These are phyloP conservation scores for Anthracocystis setariae DNA, from an alignment of 1,284 basidiomycete genomes.

Conservation along the genomic window DNA sequence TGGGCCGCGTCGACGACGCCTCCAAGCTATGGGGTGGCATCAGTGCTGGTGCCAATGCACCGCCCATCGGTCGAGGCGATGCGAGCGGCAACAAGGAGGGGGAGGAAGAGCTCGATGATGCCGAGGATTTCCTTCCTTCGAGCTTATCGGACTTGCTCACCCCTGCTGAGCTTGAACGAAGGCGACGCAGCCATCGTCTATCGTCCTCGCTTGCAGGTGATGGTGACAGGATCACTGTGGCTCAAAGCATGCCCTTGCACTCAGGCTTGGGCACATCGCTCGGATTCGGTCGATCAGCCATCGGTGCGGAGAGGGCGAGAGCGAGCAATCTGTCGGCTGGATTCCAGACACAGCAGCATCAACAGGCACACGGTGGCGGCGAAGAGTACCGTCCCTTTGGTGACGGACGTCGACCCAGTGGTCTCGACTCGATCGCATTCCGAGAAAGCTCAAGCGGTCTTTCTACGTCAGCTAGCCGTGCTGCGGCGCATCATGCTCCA, in stretches of 20 bases:
- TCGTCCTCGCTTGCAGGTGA: conserved; percentile 42
- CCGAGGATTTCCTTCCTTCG: conserved; percentile 71
- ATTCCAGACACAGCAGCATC: conserved; percentile 34
- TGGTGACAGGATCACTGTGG: conserved; percentile 24
- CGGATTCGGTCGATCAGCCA: conserved; percentile 23
- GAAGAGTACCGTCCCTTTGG: conserved; percentile 24
- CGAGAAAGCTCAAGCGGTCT: conserved; percentile 17
- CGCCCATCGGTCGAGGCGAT: conserved; percentile 6
- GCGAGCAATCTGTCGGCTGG: conserved; percentile 47
- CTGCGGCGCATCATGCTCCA: conserved; percentile 75
- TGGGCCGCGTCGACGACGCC: conserved; percentile 39
- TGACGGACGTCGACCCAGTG: conserved; percentile 16
- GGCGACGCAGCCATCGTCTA: conserved; percentile 39
- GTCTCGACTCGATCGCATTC: conserved; percentile 40
- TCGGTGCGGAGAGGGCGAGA: conserved; percentile 35
- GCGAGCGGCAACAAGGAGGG: conserved; percentile 16
- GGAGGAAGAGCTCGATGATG: conserved; percentile 45
- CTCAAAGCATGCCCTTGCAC: conserved; percentile 60
- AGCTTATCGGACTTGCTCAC: conserved; percentile 65
- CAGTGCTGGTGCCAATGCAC: conserved; percentile 5
- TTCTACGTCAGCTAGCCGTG: conserved; percentile 26
- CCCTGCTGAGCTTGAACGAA: conserved; percentile 63
- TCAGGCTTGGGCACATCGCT: conserved; percentile 28
- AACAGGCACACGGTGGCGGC: conserved; percentile 15
- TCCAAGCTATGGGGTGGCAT: conserved; percentile 38